Conservation (phyloP, 176 grass and related monocot species). For the Phoenix roebelenii region DNA sequence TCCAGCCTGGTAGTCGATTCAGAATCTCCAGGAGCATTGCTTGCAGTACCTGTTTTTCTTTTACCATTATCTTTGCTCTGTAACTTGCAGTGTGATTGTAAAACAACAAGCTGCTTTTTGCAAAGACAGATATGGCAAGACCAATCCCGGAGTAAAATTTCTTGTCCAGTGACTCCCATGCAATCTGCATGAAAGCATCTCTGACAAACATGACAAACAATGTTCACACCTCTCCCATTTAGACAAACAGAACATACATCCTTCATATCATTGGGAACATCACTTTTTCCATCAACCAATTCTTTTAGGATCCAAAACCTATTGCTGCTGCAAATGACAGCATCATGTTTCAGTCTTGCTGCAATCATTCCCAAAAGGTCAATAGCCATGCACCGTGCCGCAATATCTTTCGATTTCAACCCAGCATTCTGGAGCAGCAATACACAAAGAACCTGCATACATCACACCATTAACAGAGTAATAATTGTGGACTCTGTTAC, state of each 20-base stretch:
- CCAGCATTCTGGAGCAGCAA: conserved; percentile 96
- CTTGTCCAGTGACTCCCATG: conserved; percentile 56
- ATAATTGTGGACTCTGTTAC: neutral
- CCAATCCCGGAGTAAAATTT: conserved; percentile 56
- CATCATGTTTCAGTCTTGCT: conserved; percentile 85
- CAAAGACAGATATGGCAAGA: conserved; percentile 72
- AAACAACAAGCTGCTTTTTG: conserved; percentile 70
- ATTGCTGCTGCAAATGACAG: conserved; percentile 51
- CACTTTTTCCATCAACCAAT: conserved; percentile 35
- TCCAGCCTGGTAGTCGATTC: conserved; percentile 43
- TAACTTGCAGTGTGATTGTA: conserved; percentile 60
- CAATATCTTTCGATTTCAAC: conserved; percentile 81
- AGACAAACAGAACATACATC: conserved; percentile 80
- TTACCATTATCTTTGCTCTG: conserved; percentile 64
- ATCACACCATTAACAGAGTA: conserved; percentile 9
- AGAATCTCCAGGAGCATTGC: conserved; percentile 35
- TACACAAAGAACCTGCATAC: conserved; percentile 83
- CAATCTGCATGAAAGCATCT: conserved; percentile 96
- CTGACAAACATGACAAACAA: conserved; percentile 59
- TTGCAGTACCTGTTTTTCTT: conserved; percentile 29
- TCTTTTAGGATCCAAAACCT: conserved; percentile 89
- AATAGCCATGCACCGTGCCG: conserved; percentile 95
- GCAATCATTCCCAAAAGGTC: conserved; percentile 92
- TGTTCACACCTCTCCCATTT: conserved; percentile 62
- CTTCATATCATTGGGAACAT: conserved; percentile 31